Base-by-base conservation (phyloP, 495 filamentous ascomycete species). In the Penicillium manginii region DNA sequence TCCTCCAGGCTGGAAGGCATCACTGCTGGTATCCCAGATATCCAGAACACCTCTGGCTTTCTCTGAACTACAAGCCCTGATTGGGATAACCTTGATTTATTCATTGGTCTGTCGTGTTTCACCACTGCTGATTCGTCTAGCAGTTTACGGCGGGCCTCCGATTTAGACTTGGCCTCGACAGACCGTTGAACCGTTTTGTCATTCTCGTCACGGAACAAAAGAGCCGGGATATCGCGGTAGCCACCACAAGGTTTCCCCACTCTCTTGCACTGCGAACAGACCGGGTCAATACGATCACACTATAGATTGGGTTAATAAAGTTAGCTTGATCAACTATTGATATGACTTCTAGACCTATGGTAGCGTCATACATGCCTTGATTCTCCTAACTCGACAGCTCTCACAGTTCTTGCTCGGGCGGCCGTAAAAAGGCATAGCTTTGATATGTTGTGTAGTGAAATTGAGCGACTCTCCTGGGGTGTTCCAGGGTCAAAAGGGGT, bases 211-310 rank as follows among this genome's bases (percentile, higher is more conserved):
- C 66, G 63, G 52, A 68, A 68, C 40, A 68, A 12, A 2, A 63
- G n/a, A 29, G 63, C 47, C 29, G 57, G 48, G 9, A 68, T 31
- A 19, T 68, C 66, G 21, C 52, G 63, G 55, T 68, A 68, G 43
- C 66, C 66, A 42, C 66, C 66, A 40, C 66, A 68, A 50, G 48
- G 10, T 18, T 68, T 68, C 33, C 57, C 63, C 49, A 54, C 63
- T 48, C 63, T 58, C 18, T 42, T 66, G 55, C 63, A 68, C 45
- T 68, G 66, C 19, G 66, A 66, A 42, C 66, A 69, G 37, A 61
- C 47, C 7, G 66, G 66, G 1, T 64, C 55, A n/a, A 61, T 46
- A 15, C 60, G 66, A 23, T 66, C 66, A 60, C 66, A 69, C 66
- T 67, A 54, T 37, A 1, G 12, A 48, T 15, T 14, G 15, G 26